Base-by-base conservation (phyloP, 176 grass and related monocot species). In the Eragrostis nindensis region DNA sequence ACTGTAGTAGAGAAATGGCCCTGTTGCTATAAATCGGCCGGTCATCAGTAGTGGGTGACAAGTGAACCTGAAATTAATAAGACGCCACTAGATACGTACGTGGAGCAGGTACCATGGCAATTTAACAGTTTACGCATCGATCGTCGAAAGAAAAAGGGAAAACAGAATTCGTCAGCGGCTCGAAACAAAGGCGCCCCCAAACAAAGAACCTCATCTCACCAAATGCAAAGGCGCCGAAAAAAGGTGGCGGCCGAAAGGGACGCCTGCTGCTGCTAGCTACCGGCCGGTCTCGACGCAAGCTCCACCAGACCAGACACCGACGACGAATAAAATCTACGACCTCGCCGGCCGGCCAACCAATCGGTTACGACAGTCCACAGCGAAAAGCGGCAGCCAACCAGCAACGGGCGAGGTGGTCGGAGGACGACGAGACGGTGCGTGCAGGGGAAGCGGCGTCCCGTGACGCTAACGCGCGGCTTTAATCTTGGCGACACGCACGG, bases 61-160 rank as follows among this genome's bases (percentile, higher is more conserved):
- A 71, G 48, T 45, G 11, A 32, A 25, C 17, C 26, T n/a, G 32
- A 36, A 72, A 19, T 26, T 24, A 49, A 49, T 10, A 36, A 52
- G 49, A n/a, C 6, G 30, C 26, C 71, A 55, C 49, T 11, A 13
- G 7, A 4, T 36, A 15, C n/a, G n/a, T n/a, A n/a, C 70, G 49
- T 74, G 71, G 71, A 74, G 71, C 48, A 74, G 50, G 71, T 74
- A 73, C 39, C 48, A 39, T 21, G 52, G 70, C n/a, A 24, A 6
- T 11, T 57, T 10, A 22, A 57, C 21, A 8, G 22, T 5, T 8
- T 53, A 53, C 16, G 3, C 17, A 53, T 14, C 16, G 13, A 17
- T 17, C 5, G 49, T 44, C 9, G 42, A 10, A 17, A 6, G 19
- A 43, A 22, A 11, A 3, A 24, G 5, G 5, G 2, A 22, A 68